Percentiles rank a stretch among this genome's conserved stretches.
phyloP scores from a whole-genome alignment of 2,329 filamentous ascomycete genomes.

The Colletotrichum sp. region DNA sequence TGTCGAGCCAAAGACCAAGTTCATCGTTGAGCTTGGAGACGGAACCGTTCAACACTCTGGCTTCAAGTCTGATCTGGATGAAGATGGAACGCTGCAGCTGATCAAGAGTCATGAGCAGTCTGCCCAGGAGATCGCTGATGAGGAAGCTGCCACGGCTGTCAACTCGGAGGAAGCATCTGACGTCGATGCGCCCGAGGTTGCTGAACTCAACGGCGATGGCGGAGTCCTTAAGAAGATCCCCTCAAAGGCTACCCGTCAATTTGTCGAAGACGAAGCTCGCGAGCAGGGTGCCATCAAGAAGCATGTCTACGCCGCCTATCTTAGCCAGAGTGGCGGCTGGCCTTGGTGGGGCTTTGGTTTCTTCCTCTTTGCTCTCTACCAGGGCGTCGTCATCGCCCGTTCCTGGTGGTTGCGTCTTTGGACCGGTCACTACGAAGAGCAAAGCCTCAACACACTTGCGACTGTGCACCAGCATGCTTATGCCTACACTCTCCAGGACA shows the following conservation, averaged over 20 bases:
- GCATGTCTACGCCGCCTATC: conserved; percentile 70
- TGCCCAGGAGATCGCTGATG: conserved; percentile 48
- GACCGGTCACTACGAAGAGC: conserved; percentile 51
- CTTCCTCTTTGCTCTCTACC: conserved; percentile 57
- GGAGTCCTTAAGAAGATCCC: conserved; percentile 51
- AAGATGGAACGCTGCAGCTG: conserved; percentile 58
- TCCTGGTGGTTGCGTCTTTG: conserved; percentile 71
- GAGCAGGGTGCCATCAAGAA: conserved; percentile 73
- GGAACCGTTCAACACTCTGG: conserved; percentile 70
- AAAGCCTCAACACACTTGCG: conserved; percentile 25
- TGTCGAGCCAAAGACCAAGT: conserved; percentile 73
- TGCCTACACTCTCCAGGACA: conserved; percentile 48
- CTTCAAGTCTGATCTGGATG: conserved; percentile 66
- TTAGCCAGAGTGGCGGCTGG: conserved; percentile 69
- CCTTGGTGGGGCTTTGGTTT: conserved; percentile 63
- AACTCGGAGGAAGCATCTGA: conserved; percentile 58
- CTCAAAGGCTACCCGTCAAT: conserved; percentile 67
- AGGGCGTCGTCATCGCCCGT: conserved; percentile 60
- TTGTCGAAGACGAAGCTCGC: conserved; percentile 76
- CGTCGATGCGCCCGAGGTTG: conserved; percentile 10
- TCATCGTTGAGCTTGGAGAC: conserved; percentile 74
- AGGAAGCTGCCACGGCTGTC: conserved; percentile 57
- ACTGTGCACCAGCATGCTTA: conserved; percentile 15
- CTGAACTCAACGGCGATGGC: conserved; percentile 42
- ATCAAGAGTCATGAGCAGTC: conserved; percentile 63